Percentiles rank a stretch among this genome's conserved stretches.
These are phyloP conservation scores for Polychaeton citri DNA, from an alignment of 2,329 filamentous ascomycete species.

Conservation along the genomic window DNA sequence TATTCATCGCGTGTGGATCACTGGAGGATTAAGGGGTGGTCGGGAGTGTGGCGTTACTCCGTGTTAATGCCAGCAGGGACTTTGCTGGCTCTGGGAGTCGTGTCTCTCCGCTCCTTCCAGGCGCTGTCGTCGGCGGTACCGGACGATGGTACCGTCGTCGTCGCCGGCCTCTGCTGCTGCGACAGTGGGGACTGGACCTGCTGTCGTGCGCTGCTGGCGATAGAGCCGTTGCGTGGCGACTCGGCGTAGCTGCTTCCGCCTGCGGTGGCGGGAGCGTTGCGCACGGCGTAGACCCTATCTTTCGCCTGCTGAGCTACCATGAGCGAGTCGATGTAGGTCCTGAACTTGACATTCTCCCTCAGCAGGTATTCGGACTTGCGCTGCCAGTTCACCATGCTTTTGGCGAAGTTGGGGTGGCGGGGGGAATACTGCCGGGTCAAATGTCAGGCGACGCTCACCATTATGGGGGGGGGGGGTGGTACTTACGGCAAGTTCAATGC, in stretches of 20 bases:
- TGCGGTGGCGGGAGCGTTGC: not conserved
- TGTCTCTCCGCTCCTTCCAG: not conserved
- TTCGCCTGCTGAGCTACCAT: conserved; percentile 56
- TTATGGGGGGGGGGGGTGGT: not conserved
- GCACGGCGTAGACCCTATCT: conserved; percentile 42
- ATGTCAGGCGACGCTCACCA: conserved; percentile 2
- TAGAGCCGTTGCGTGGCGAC: not conserved
- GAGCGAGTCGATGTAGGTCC: conserved; percentile 83
- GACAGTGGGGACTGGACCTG: not conserved
- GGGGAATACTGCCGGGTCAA: conserved; percentile 52
- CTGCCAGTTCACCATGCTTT: conserved; percentile 95
- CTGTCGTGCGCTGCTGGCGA: not conserved
- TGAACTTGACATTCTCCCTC: conserved; percentile 90
- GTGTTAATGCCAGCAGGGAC: too few relatives aligned
- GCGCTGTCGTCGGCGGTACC: not conserved
- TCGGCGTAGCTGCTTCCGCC: not conserved
- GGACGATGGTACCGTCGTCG: not conserved
- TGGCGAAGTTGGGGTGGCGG: conserved; percentile 63
- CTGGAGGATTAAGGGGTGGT: too few relatives aligned
- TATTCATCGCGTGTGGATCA: too few relatives aligned
- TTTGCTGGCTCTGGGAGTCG: too few relatives aligned
- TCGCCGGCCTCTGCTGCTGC: not conserved
- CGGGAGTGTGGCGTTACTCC: too few relatives aligned
- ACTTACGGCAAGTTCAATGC: conserved; percentile 68
- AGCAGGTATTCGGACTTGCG: conserved; percentile 85